phyloP scores from a whole-genome alignment of 139 green algal genomes.

The Picochlorum sp. region DNA sequence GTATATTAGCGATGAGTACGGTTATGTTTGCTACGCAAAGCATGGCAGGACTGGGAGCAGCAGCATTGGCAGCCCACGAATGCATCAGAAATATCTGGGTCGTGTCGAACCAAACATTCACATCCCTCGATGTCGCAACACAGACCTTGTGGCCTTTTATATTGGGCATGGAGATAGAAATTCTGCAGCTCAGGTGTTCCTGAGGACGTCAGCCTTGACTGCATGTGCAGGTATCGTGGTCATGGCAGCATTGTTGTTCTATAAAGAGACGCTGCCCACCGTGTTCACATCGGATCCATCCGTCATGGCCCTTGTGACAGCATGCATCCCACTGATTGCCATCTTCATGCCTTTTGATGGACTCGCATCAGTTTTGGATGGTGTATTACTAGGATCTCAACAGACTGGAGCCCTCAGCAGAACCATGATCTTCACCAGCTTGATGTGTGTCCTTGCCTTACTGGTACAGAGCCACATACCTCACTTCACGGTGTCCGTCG shows the following conservation, averaged over 20 bases:
- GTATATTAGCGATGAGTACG: constrained; percentile 25
- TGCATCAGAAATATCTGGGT: constrained; percentile 32
- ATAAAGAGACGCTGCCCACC: constrained; percentile 3
- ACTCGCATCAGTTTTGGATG: constrained; percentile 28
- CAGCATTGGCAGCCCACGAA: constrained; percentile 28
- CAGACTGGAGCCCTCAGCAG: constrained; percentile 19
- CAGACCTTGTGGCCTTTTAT: constrained; percentile 29
- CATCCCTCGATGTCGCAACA: constrained; percentile 30
- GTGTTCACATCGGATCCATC: constrained; percentile 27
- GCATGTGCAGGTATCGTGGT: constrained; percentile 16
- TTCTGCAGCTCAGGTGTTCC: constrained; percentile 18
- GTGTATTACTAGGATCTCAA: constrained; percentile 27
- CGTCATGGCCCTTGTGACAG: constrained; percentile 10
- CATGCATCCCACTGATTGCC: constrained; percentile 27
- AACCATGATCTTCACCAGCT: constrained; percentile 16
- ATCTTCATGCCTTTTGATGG: constrained; percentile 34
- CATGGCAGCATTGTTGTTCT: constrained; percentile 7
- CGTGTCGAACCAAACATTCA: constrained; percentile 22
- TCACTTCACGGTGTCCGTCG: neutral
- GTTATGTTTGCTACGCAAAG: constrained; percentile 25
- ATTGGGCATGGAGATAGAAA: constrained; percentile 16
- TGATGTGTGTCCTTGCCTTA: constrained; percentile 5
- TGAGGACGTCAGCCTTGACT: constrained; percentile 19
- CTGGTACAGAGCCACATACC: neutral
- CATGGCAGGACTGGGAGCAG: constrained; percentile 26